A percentile compares a stretch with the other conserved stretches of the same genome.
Evolutionary conservation across 1,284 basidiomycete genomes (phyloP).

Genomic region (Ganoderma resinaceum): DNA sequence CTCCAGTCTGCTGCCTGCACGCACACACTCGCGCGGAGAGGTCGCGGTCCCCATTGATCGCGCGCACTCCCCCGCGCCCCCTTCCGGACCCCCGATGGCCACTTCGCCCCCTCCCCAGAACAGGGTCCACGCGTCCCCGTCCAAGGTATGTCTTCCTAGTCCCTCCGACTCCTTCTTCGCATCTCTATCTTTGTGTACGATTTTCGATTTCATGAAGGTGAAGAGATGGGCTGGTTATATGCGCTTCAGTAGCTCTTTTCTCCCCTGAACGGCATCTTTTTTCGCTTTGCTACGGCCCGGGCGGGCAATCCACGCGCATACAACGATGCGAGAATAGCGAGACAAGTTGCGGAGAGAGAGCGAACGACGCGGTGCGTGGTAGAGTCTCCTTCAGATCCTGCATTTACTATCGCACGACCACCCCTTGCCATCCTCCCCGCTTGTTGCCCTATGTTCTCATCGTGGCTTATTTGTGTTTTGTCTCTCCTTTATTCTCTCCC

Average conservation of each 20-base stretch:
- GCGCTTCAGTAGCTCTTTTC: neutral
- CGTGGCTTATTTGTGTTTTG: neutral
- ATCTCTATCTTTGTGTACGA: neutral
- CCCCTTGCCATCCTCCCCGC: neutral
- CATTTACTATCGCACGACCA: too few species aligned
- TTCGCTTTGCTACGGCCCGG: neutral
- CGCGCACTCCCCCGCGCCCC: conserved; percentile 34
- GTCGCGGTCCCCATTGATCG: conserved; percentile 33
- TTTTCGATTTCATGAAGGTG: too few species aligned
- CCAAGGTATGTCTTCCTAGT: conserved; percentile 57
- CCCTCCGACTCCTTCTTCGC: neutral
- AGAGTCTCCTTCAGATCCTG: neutral
- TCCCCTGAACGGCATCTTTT: neutral
- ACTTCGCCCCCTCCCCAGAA: conserved; percentile 29
- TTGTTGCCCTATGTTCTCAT: neutral
- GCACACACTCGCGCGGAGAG: conserved; percentile 39
- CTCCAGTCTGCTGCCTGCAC: conserved; percentile 34
- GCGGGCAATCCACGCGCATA: neutral
- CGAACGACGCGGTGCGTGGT: neutral
- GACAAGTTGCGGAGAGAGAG: neutral
- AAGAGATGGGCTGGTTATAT: neutral
- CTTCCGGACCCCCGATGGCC: conserved; percentile 30
- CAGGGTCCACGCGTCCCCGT: conserved; percentile 64
- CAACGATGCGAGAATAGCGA: neutral
- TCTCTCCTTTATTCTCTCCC: neutral